These are phyloP conservation scores for Jimgerdemannia flammicorona DNA, from an alignment of 192 early-diverging fungal genomes.

Conservation along the genomic window DNA sequence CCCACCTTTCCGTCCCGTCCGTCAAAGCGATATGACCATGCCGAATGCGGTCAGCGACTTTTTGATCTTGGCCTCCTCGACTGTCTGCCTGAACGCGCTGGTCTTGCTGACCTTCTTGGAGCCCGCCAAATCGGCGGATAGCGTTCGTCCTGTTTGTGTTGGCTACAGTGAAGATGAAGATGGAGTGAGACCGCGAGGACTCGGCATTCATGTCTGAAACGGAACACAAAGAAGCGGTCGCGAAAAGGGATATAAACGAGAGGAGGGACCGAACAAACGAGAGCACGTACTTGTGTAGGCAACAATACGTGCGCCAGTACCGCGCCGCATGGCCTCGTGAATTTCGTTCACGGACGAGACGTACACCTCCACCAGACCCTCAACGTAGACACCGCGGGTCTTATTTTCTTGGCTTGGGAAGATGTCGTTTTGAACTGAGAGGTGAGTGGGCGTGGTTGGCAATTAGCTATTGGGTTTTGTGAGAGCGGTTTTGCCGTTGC, in stretches of 20 bases:
- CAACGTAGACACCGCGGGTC: conserved; percentile 94
- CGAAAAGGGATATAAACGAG: not conserved
- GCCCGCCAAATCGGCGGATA: conserved; percentile 97
- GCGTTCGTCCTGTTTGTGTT: conserved; percentile 91
- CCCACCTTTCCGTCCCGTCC: conserved; percentile 81
- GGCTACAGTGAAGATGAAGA: conserved; percentile 93
- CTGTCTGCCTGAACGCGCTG: conserved; percentile 92
- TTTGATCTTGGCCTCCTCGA: conserved; percentile 99
- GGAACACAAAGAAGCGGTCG: conserved; percentile 5
- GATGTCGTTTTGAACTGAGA: conserved; percentile 76
- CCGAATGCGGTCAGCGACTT: conserved; percentile 96
- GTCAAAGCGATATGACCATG: conserved; percentile 99
- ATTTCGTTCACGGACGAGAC: conserved; percentile 94
- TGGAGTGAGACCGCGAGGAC: conserved; percentile 96
- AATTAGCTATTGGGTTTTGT: no score
- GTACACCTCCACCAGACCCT: conserved; percentile 96
- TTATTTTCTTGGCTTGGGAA: conserved; percentile 98
- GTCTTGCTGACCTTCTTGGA: conserved; percentile 99
- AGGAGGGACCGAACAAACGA: not conserved
- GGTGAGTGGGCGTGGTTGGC: not conserved
- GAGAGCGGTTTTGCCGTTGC: no score
- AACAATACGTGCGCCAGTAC: conserved; percentile 82
- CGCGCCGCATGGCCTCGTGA: conserved; percentile 96
- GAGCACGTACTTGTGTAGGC: conserved; percentile 80
- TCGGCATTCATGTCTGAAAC: conserved; percentile 95